Evolutionary conservation across 164 flowering plant species (phyloP).

Genomic region (Berberis thunbergii): DNA sequence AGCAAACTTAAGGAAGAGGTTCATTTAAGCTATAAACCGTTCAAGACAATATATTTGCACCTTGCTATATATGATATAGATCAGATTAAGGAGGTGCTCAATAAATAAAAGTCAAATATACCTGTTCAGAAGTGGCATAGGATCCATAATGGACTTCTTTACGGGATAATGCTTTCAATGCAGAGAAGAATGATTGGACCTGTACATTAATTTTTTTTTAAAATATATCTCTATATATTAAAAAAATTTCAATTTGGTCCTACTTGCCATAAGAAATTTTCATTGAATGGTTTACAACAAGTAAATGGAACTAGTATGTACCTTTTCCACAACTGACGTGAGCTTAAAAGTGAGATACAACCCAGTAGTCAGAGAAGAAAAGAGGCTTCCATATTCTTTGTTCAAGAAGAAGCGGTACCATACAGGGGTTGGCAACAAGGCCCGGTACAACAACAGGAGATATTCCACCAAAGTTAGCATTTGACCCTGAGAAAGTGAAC

Average conservation of each 20-base stretch:
- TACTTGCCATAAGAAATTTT: neutral
- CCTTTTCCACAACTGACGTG: constrained; percentile 97
- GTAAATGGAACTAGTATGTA: constrained; percentile 12
- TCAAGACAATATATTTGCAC: no score
- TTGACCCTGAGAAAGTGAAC: constrained; percentile 59
- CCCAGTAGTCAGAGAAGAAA: constrained; percentile 97
- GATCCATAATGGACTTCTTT: constrained; percentile 97
- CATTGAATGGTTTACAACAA: neutral
- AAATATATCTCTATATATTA: neutral
- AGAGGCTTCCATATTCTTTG: constrained; percentile 98
- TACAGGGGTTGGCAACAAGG: constrained; percentile 91
- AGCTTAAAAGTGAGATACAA: constrained; percentile 93
- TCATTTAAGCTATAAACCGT: no score
- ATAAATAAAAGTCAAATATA: constrained; percentile 8
- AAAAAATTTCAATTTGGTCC: neutral
- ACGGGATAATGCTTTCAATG: constrained; percentile 82
- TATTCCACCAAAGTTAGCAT: constrained; percentile 93
- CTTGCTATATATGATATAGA: no score
- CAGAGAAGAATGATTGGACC: constrained; percentile 82
- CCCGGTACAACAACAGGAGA: constrained; percentile 80
- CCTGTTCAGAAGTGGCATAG: constrained; percentile 95
- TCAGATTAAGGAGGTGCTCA: no score
- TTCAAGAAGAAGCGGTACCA: constrained; percentile 98
- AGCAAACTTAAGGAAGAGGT: no score
- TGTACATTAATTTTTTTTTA: constrained; percentile 14